phyloP scores from a whole-genome alignment of 2,329 filamentous ascomycete species.

The Zasmidium angulare region DNA sequence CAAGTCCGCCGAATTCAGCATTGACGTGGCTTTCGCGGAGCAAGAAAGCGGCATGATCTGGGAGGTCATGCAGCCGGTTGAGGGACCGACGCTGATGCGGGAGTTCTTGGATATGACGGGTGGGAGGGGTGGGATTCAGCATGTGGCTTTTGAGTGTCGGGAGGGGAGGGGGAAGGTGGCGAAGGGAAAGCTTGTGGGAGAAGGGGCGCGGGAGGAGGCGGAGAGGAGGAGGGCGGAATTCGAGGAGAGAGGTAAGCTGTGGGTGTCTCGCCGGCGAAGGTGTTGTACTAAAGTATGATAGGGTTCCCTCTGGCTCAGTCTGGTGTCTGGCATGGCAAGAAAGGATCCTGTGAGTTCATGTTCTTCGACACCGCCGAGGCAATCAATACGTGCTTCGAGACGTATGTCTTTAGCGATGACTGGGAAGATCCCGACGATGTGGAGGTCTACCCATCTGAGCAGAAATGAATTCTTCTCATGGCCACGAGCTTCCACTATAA shows the following conservation, averaged over 20 bases:
- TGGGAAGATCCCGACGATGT: slow-evolving; percentile 17
- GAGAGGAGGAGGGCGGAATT: slow-evolving; percentile 5
- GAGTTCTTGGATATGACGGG: slow-evolving; percentile 8
- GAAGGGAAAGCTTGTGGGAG: background rate
- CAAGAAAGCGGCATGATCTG: slow-evolving; percentile 9
- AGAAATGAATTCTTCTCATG: background rate
- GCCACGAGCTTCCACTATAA: background rate
- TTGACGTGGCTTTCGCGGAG: slow-evolving; percentile 12
- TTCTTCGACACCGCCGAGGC: slow-evolving; percentile 10
- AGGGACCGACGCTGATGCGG: slow-evolving; percentile 9
- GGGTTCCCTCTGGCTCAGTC: slow-evolving; percentile 8
- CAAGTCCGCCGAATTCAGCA: background rate
- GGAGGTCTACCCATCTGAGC: slow-evolving; percentile 1
- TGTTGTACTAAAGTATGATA: background rate
- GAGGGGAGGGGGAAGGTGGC: background rate
- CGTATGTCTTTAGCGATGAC: slow-evolving; percentile 15
- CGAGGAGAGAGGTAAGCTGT: slow-evolving; percentile 7
- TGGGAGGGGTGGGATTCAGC: slow-evolving; percentile 13
- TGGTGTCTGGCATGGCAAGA: slow-evolving; percentile 12
- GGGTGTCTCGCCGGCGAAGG: background rate
- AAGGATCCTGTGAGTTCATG: slow-evolving; percentile 13
- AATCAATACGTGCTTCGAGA: slow-evolving; percentile 13
- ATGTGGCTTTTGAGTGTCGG: slow-evolving; percentile 12
- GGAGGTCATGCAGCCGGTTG: slow-evolving; percentile 13
- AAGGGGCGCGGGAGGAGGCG: slow-evolving; percentile 6